Evolutionary conservation across 1,284 basidiomycete species (phyloP).

Genomic region (Boletus holoroseus): DNA sequence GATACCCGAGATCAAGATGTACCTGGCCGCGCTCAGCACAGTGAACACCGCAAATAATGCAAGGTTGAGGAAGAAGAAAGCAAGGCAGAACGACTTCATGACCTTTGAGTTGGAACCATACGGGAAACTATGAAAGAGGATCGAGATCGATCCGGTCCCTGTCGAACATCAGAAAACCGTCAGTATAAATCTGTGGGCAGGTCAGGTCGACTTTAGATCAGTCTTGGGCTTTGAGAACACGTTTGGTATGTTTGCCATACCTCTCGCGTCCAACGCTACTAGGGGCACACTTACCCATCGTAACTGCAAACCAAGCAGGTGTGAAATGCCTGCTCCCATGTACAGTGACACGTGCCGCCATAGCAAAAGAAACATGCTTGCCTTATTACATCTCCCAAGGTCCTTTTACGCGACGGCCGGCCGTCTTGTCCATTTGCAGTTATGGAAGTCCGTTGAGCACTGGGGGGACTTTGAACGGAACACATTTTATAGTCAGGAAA

Average conservation of each 20-base stretch:
- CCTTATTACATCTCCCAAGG: constrained; percentile 24
- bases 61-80: constrained; percentile 66
- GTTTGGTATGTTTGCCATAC: not conserved
- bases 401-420: constrained; percentile 10
- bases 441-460: not conserved
- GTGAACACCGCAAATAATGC: constrained; percentile 57
- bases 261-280: not conserved
- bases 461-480: not conserved
- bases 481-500: not conserved
- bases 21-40: constrained; percentile 45
- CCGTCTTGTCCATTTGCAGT: not conserved
- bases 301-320: constrained; percentile 49
- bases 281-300: constrained; percentile 42
- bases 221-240: not conserved
- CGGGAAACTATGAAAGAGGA: constrained; percentile 50
- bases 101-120: constrained; percentile 40
- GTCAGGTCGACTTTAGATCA: not conserved
- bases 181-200: not conserved
- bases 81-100: constrained; percentile 43
- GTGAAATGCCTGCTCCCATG: constrained; percentile 35
- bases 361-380: constrained; percentile 4
- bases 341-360: not conserved
- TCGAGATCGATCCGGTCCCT: constrained; percentile 56
- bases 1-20: constrained; percentile 50
- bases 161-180: constrained; percentile 1